Base-by-base conservation (phyloP, 2,329 filamentous ascomycete species). In the Orbilia ellipsospora region DNA sequence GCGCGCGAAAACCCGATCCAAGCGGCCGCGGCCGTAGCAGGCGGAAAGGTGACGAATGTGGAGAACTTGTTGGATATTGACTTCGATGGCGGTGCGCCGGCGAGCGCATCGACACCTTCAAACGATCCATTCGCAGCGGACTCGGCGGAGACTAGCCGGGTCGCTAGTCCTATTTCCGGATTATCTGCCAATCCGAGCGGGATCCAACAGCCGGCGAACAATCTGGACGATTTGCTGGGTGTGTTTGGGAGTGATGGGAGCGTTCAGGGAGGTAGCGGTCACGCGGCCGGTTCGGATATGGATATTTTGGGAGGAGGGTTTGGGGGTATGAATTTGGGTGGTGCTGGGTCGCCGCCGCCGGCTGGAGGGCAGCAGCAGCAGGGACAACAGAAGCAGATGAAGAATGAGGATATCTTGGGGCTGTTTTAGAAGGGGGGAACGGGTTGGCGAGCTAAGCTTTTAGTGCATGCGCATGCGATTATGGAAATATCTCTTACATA, bases 51-150 rank as follows among this genome's bases (percentile, higher is more conserved):
- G 0, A 89, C 89, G 0, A 97, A 97, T 80, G 87, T 94, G 78
- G 95, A 99, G 83, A 99, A 98, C 82, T 86, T 99, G 18, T 87
- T 99, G 67, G 95, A 99, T 80, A 96, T 97, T 80, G 93, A 97
- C 82, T 97, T 97, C 81, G 95, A 98, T 80, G 95, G 94, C 26
- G 91, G 92, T 1, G 94, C 92, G 1, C 94, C 94, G 2, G 94
- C 95, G n/a, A 94, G 92, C 12, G 87, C 92, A 61, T 91, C 94
- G 78, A 87, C 88, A 66, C 85, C 89, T 77, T 87, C 57, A 88
- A 15, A 79, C 82, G n/a, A 81, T 80, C 68, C 81, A 1, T 84
- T 82, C 31, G 84, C 84, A 59, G 87, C 89, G 83, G 87, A 87
- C 8, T 87, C 89, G 78, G 89, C 89, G 84, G 89, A 89, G 83